Base-by-base conservation (phyloP, 192 early-diverging fungal species). In the Linnemannia hyalina region DNA sequence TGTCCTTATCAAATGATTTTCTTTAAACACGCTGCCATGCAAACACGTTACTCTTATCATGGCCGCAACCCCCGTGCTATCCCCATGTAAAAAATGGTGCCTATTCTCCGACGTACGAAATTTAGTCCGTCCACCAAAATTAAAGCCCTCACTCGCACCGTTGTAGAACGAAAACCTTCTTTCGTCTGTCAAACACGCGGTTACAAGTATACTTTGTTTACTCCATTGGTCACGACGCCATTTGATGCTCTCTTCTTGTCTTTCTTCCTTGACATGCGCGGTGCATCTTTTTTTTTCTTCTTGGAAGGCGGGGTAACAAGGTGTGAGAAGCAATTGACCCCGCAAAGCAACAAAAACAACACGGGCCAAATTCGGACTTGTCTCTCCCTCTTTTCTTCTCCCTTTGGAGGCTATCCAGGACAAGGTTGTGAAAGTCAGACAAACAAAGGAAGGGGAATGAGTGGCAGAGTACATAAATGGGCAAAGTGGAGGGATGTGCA, bases 21-120 rank as follows among this genome's bases (percentile, higher is more conserved):
- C 23, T 23, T 9, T 13, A 71, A 71, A 71, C 70, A 71, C 70
- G 70, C 36, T 71, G 70, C 22, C 26, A n/a, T 71, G 11, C 70
- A 71, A 71, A 71, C 70, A 71, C 70, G 70, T 71, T 71, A 35
- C 49, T 38, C 70, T 40, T 71, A 71, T 71, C 70, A 71, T 23
- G 16, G 0, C 11, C 2, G 10, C 11, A 29, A 32, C 26, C 0
- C 26, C 57, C 11, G 29, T 63, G 57, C 57, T 26, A 65, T 29
- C 13, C 60, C 29, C 26, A 32, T 65, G 60, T 15, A 65, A 29
- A 29, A 32, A 9, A 32, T 35, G 35, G 26, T n/a, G 15, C 60
- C 29, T 65, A 65, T 63, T 10, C 11, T 32, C 60, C 60, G 60
- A 65, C 60, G n/a, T 7, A 29, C 60, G 29, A 65, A 32, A 32